These are phyloP conservation scores for Rhizopogon salebrosus DNA, from an alignment of 768 basidiomycete genomes.

Conservation along the genomic window DNA sequence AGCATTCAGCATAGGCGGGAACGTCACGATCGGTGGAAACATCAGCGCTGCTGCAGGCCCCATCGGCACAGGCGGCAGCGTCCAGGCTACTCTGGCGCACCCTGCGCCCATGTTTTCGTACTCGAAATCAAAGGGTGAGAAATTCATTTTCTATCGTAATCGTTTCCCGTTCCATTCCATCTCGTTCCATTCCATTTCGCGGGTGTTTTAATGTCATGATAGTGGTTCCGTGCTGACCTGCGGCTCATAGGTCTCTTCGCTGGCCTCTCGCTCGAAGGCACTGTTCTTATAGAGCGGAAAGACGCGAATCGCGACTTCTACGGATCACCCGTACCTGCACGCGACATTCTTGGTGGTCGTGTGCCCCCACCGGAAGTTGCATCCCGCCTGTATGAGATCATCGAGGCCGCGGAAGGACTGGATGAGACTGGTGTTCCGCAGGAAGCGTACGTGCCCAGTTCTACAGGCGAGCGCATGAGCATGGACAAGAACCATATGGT, in stretches of 20 bases:
- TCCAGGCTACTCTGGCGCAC: slow-evolving; percentile 83
- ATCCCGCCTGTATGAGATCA: slow-evolving; percentile 87
- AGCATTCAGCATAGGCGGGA: slow-evolving; percentile 93
- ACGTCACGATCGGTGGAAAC: slow-evolving; percentile 92
- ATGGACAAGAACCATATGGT: slow-evolving; percentile 49
- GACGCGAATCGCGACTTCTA: slow-evolving; percentile 97
- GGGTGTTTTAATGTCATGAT: neutral
- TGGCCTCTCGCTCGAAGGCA: slow-evolving; percentile 91
- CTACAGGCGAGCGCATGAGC: slow-evolving; percentile 53
- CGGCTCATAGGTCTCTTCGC: slow-evolving; percentile 75
- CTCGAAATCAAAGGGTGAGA: slow-evolving; percentile 87
- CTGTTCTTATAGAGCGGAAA: slow-evolving; percentile 89
- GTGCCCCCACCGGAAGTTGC: slow-evolving; percentile 98
- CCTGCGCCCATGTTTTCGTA: slow-evolving; percentile 98
- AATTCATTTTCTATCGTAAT: neutral
- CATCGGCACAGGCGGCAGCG: slow-evolving; percentile 89
- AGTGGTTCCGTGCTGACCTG: neutral
- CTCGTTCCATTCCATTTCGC: neutral
- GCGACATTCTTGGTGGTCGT: slow-evolving; percentile 86
- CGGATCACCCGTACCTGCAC: slow-evolving; percentile 82
- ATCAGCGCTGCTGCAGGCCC: slow-evolving; percentile 85
- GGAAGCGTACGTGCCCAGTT: slow-evolving; percentile 71
- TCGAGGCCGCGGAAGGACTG: slow-evolving; percentile 91
- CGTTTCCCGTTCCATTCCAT: neutral
- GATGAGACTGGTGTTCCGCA: slow-evolving; percentile 82